Evolutionary conservation across 2,329 filamentous ascomycete genomes (phyloP).

Genomic region (Fusarium sp.): DNA sequence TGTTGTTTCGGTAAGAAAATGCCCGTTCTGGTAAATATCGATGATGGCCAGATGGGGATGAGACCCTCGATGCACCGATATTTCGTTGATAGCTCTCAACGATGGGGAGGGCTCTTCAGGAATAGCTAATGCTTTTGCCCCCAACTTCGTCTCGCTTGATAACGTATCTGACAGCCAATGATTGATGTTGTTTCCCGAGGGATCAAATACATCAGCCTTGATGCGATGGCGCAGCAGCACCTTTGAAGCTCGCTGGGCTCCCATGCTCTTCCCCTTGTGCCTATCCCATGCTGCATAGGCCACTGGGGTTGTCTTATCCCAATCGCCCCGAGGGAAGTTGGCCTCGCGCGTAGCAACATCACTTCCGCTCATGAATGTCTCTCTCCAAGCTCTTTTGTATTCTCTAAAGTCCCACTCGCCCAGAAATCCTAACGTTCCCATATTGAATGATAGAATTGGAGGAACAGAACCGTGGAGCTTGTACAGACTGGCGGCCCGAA

Average conservation of each 20-base stretch:
- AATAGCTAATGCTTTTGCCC: slow-evolving; percentile 49
- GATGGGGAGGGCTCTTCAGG: slow-evolving; percentile 54
- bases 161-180: slow-evolving; percentile 59
- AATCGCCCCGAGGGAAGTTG: slow-evolving; percentile 49
- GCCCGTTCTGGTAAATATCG: slow-evolving; percentile 88
- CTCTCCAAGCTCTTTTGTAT: slow-evolving; percentile 89
- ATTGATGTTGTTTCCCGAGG: slow-evolving; percentile 71
- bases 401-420: slow-evolving; percentile 97
- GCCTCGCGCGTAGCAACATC: slow-evolving; percentile 61
- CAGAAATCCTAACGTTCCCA: slow-evolving; percentile 94
- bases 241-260: slow-evolving; percentile 76
- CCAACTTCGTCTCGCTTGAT: slow-evolving; percentile 58
- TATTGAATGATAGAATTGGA: slow-evolving; percentile 93
- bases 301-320: slow-evolving; percentile 34
- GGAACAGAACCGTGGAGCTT: slow-evolving; percentile 84
- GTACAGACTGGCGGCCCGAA: slow-evolving; percentile 64
- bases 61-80: slow-evolving; percentile 90
- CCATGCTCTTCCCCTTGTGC: slow-evolving; percentile 84
- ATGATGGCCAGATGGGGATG: slow-evolving; percentile 92
- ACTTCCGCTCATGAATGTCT: slow-evolving; percentile 86
- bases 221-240: slow-evolving; percentile 88
- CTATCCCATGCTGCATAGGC: slow-evolving; percentile 71
- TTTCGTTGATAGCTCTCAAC: slow-evolving; percentile 88
- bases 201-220: slow-evolving; percentile 84
- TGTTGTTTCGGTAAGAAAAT: slow-evolving; percentile 92